Conservation (phyloP, 305 asterid genomes). For the Fraxinus latifolia region DNA sequence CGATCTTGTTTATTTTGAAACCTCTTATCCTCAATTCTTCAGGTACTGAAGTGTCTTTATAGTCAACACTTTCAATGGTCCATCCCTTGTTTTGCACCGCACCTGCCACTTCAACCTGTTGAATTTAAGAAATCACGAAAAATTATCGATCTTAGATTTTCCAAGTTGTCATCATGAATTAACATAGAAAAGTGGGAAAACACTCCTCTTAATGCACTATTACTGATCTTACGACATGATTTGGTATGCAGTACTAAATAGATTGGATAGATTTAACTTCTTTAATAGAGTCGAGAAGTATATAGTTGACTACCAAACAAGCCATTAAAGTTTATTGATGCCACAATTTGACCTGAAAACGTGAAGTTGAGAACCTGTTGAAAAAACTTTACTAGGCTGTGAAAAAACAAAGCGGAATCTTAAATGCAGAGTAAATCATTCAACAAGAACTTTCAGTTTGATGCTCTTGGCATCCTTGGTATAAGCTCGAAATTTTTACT, state of each 20-base stretch:
- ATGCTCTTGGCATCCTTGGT: neutral
- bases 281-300: neutral
- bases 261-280: neutral
- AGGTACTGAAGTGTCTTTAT: slow-evolving; percentile 51
- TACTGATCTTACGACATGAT: neutral
- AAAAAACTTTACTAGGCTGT: neutral
- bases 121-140: neutral
- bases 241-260: neutral
- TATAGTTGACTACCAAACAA: neutral
- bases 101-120: slow-evolving; percentile 72
- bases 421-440: neutral
- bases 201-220: neutral
- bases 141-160: slow-evolving; percentile 9
- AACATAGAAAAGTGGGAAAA: neutral
- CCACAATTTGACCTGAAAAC: neutral
- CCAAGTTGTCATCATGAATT: neutral
- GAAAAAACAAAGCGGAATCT: neutral
- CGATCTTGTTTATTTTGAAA: slow-evolving; percentile 65
- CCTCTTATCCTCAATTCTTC: slow-evolving; percentile 93
- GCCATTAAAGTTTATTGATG: neutral
- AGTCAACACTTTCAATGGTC: slow-evolving; percentile 63
- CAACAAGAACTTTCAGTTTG: neutral
- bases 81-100: slow-evolving; percentile 71
- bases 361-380: neutral
- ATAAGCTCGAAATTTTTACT: neutral